phyloP scores from a whole-genome alignment of 2,329 filamentous ascomycete genomes.

The Aspergillus sp. region DNA sequence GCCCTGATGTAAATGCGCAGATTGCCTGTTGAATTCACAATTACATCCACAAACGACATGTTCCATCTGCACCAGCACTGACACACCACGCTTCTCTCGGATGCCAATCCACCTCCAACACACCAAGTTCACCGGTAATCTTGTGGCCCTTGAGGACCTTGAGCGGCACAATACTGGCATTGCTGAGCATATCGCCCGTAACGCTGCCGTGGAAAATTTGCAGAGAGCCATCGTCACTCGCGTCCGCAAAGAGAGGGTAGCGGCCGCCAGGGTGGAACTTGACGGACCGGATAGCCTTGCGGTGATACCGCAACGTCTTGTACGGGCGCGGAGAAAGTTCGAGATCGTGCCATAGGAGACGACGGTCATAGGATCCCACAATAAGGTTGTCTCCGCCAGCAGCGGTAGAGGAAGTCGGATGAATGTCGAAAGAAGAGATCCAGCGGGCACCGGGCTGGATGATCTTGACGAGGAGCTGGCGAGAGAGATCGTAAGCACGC shows the following conservation, averaged over 20 bases:
- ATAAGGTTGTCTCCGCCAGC: slow-evolving; percentile 89
- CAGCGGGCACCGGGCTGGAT: slow-evolving; percentile 87
- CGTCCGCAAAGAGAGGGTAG: slow-evolving; percentile 84
- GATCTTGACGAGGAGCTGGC: slow-evolving; percentile 86
- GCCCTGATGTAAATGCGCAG: slow-evolving; percentile 15
- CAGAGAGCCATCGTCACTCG: slow-evolving; percentile 85
- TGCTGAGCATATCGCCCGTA: slow-evolving; percentile 89
- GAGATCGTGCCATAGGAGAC: slow-evolving; percentile 92
- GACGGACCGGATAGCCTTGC: slow-evolving; percentile 82
- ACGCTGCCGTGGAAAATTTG: slow-evolving; percentile 98
- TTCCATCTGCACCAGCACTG: slow-evolving; percentile 89
- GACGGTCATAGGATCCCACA: slow-evolving; percentile 88
- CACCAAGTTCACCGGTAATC: slow-evolving; percentile 76
- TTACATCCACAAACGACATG: slow-evolving; percentile 78
- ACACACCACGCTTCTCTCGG: slow-evolving; percentile 89
- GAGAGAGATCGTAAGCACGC: slow-evolving; percentile 86
- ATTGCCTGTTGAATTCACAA: slow-evolving; percentile 13
- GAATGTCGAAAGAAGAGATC: slow-evolving; percentile 91
- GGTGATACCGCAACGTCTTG: slow-evolving; percentile 93
- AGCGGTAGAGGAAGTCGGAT: slow-evolving; percentile 82
- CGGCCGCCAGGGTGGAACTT: slow-evolving; percentile 73
- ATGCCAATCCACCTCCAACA: slow-evolving; percentile 95
- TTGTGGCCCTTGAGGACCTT: slow-evolving; percentile 90
- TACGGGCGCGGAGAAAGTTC: slow-evolving; percentile 86
- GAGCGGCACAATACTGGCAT: slow-evolving; percentile 89